These are phyloP conservation scores for Colletotrichum musae DNA, from an alignment of 2,329 filamentous ascomycete species.

Conservation along the genomic window DNA sequence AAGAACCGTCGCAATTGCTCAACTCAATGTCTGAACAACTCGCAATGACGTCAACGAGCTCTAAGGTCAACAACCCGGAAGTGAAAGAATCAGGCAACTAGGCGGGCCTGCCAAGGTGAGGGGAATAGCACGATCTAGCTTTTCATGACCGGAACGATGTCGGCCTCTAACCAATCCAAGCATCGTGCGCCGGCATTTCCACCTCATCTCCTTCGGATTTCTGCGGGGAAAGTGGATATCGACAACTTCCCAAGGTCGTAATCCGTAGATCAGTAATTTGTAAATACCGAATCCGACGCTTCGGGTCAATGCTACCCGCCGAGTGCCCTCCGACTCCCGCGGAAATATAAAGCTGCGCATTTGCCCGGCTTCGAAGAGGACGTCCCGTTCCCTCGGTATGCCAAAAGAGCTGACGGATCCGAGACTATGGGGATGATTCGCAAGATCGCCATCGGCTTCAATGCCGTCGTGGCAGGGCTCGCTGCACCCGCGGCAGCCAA, in stretches of 20 bases:
- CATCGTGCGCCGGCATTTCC: conserved; percentile 26
- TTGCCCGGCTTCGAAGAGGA: too few species aligned
- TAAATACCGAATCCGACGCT: conserved; percentile 12
- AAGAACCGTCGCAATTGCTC: too few species aligned
- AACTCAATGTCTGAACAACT: too few species aligned
- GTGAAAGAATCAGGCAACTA: not conserved
- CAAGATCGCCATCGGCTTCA: conserved; percentile 7
- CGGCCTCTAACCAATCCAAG: conserved; percentile 28
- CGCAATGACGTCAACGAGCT: not conserved
- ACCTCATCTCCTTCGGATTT: not conserved
- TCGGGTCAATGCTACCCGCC: conserved; percentile 28
- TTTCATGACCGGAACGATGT: conserved; percentile 3
- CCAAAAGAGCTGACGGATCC: not conserved
- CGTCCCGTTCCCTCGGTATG: not conserved
- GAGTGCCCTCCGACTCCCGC: not conserved
- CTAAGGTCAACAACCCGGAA: not conserved
- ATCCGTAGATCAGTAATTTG: conserved; percentile 31
- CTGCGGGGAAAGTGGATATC: conserved; percentile 37
- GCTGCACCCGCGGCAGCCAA: conserved; percentile 3
- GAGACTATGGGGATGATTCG: conserved; percentile 10
- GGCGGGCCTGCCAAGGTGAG: conserved; percentile 27
- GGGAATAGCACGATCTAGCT: not conserved
- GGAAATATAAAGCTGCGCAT: not conserved
- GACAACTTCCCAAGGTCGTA: conserved; percentile 15
- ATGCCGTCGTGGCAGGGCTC: not conserved